These are phyloP conservation scores for Penicillium turbatum DNA, from an alignment of 495 filamentous ascomycete species.

Conservation along the genomic window DNA sequence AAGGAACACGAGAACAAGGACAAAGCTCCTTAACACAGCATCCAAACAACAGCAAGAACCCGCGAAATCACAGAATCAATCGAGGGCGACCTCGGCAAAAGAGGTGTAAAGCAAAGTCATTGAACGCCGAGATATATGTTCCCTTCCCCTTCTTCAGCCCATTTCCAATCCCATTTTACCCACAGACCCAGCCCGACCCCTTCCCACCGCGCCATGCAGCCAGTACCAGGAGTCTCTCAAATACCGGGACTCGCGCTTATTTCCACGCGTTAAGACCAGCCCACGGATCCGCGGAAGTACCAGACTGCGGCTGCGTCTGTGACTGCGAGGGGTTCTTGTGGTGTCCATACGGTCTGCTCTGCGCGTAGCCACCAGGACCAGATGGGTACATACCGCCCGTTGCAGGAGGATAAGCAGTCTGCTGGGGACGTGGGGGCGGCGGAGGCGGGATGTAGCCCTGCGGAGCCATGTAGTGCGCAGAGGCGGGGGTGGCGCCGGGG, in stretches of 20 bases:
- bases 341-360: constrained; percentile 40
- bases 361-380: constrained; percentile 57
- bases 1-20: background rate
- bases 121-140: constrained; percentile 9
- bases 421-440: constrained; percentile 78
- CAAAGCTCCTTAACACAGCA: background rate
- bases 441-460: constrained; percentile 87
- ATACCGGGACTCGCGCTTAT: constrained; percentile 29
- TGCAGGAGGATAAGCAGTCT: constrained; percentile 63
- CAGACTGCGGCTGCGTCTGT: constrained; percentile 32
- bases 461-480: constrained; percentile 51
- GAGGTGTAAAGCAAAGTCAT: background rate
- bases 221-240: background rate
- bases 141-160: background rate
- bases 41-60: background rate
- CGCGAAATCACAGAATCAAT: background rate
- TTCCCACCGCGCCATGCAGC: background rate
- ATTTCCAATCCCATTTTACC: background rate
- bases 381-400: constrained; percentile 47
- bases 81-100: background rate
- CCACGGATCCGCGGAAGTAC: constrained; percentile 66
- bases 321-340: constrained; percentile 42
- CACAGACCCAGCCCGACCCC: background rate
- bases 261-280: constrained; percentile 85
- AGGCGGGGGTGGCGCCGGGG: constrained; percentile 13